Base-by-base conservation (phyloP, 352 stramenopile species). In the Globisporangium barbulae region DNA sequence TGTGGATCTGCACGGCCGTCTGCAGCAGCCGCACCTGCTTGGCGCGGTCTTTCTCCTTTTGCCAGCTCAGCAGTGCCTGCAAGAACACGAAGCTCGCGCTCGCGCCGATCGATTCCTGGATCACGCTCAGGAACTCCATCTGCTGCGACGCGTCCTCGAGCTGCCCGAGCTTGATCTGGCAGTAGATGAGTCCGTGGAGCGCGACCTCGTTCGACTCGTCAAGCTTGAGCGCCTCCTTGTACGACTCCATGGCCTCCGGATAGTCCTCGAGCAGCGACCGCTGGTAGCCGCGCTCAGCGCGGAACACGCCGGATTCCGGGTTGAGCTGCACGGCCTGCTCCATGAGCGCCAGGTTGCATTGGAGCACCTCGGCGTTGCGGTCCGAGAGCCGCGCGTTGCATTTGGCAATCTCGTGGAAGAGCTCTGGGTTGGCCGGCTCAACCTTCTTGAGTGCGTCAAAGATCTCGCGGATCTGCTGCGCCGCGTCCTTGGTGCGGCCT, bases 101-200 rank as follows among this genome's bases (percentile, higher is more conserved):
- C 12, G 81, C 78, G 9, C 79, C 83, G 17, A 94, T 96, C 37
- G 71, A 94, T 73, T 96, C 86, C 47, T 97, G 89, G 59, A 98
- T 91, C 12, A 97, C 84, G 25, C 74, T 87, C 4, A 98, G 66
- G 61, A 98, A 96, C 52, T 98, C 93, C 74, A 98, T 90, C 64
- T 98, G 93, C 67, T 96, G 83, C 0, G 85, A 85, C 1, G 93
- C 93, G 59, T 98, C 92, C 50, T 97, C 88, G 6, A 96, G 67
- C 56, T 93, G 75, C 5, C 88, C 89, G 4, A 91, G 64, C 52
- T 93, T 94, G 64, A 98, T 84, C 69, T 98, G 92, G 67, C 90
- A 97, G 72, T 96, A 97, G 64, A 98, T 97, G 48, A 96, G 75
- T 0, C 91, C 92, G 45, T 93, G 81, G 5, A 98, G 75, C n/a